Evolutionary conservation across 2,329 filamentous ascomycete genomes (phyloP), one percentile per base, ranked within the genome.

Genomic region (Penicillium sp.): DNA sequence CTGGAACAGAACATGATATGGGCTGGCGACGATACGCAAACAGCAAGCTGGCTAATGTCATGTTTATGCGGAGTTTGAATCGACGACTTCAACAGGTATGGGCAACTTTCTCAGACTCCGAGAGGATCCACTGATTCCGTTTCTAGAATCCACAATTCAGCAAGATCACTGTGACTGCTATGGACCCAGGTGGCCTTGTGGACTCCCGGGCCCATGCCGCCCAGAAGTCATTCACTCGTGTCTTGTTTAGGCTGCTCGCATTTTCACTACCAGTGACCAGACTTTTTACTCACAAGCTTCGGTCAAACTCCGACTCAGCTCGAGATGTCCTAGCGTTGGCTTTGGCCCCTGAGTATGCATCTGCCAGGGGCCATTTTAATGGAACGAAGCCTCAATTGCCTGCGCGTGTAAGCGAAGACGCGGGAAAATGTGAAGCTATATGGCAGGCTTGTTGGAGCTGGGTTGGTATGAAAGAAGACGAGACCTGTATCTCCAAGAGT

Each of bases 31-130:
- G 57, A 39, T 59, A 59, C 16, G 53, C 45, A 13, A 53, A 53
- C 18, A 52, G 53, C 45, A 59, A 59, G 11, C 26, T 59, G 24
- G 57, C 57, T 22, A 57, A 52, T 29, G 57, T 59, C 11, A 59
- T 56, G 49, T 57, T 56, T 35, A 59, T 59, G 54, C 38, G 50
- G 8, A 56, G 44, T 31, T 34, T 59, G 24, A 59, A 59, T 16
- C 9, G 44, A 18, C 45, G 49, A 32, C 49, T 59, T 13, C 22
- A 50, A 29, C 35, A 53, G 45, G 57, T 57, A 48, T 24, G 26
- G n/a, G 14, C 6, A 40, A n/a, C 7, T 14, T 5, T 9, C 3
- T 47, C 5, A 5, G 10, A 20, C 5, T 6, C 7, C 1, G 5
- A 13, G 13, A 8, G 2, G 2, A 26, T 22, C 1, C 8, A 5